These are phyloP conservation scores for Trametes villosa DNA, from an alignment of 768 basidiomycete genomes.

Conservation along the genomic window DNA sequence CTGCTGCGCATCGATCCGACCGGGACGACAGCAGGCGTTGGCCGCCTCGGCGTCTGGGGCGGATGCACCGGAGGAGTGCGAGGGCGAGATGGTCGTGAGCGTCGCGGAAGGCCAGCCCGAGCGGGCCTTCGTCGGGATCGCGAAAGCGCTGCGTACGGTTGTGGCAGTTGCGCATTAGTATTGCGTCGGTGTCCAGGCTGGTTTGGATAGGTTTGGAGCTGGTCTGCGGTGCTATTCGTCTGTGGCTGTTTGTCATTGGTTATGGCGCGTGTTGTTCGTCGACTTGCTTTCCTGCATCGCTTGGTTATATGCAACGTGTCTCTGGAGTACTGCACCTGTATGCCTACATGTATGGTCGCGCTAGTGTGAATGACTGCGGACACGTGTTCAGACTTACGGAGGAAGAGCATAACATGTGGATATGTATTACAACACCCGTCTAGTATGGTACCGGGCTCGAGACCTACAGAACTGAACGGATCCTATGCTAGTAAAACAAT, in stretches of 20 bases:
- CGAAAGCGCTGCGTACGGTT: slow-evolving; percentile 7
- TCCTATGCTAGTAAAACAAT: neutral
- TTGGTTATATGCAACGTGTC: too few species aligned
- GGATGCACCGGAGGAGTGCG: neutral
- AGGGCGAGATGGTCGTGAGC: slow-evolving; percentile 19
- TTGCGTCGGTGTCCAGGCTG: neutral
- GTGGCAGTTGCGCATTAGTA: slow-evolving; percentile 7
- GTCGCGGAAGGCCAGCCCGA: slow-evolving; percentile 1
- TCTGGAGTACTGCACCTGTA: too few species aligned
- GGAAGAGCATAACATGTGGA: neutral
- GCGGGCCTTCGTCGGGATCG: neutral
- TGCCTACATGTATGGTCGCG: too few species aligned
- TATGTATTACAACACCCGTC: neutral
- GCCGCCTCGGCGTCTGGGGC: neutral
- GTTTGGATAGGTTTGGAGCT: too few species aligned
- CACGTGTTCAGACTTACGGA: too few species aligned
- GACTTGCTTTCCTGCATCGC: too few species aligned
- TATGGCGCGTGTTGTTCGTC: too few species aligned
- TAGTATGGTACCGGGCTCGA: neutral
- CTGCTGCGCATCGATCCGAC: slow-evolving; percentile 8
- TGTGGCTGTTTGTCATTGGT: too few species aligned
- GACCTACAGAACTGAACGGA: neutral
- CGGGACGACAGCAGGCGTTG: neutral
- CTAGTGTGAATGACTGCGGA: too few species aligned
- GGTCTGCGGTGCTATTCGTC: too few species aligned